Evolutionary conservation across 768 basidiomycete species (phyloP), one percentile per base, ranked within the genome.

Genomic region (Naganishia randhawae): DNA sequence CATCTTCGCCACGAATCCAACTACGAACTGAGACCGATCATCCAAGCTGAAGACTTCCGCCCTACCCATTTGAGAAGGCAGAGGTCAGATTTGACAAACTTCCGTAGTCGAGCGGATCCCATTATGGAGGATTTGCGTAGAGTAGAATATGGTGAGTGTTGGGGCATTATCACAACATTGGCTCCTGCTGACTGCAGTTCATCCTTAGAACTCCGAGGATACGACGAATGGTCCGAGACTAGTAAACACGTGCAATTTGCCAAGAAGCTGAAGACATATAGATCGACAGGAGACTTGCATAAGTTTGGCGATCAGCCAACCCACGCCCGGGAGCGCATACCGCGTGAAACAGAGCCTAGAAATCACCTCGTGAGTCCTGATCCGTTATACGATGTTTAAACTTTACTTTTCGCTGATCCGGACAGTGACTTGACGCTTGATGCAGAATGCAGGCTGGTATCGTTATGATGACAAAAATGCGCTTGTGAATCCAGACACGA

Each of bases 51-150:
- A 7, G 57, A 61, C 5, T 64, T 64, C 45, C 42, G 48, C 17
- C 63, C 63, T 1, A 64, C 63, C 5, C 55, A 68, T 62, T 35
- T 68, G 42, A 14, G 67, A 51, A 33, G 67, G 37, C 67, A 68
- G 27, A 55, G 67, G 32, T 68, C 67, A 17, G 67, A 68, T 37
- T 50, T 68, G 48, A 68, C 67, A 7, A 63, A 68, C 39, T 68
- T 68, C 57, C 67, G 67, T 13, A 68, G 67, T 50, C 57, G 57
- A 29, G 37, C 57, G 10, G 37, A 61, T 25, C 57, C 37, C 10
- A 25, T n/a, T 6, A 37, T 61, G 31, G 57, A 61, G n/a, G 57
- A 61, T 13, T 41, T 61, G 37, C 57, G 33, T 13, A 17, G 57
- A 41, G 35, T 27, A 29, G 57, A 35, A n/a, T 61, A 61, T 19